A percentile compares a stretch with the other conserved stretches of the same genome.
Conservation (phyloP, 2,329 filamentous ascomycete genomes). For the Diaporthe sp. region DNA sequence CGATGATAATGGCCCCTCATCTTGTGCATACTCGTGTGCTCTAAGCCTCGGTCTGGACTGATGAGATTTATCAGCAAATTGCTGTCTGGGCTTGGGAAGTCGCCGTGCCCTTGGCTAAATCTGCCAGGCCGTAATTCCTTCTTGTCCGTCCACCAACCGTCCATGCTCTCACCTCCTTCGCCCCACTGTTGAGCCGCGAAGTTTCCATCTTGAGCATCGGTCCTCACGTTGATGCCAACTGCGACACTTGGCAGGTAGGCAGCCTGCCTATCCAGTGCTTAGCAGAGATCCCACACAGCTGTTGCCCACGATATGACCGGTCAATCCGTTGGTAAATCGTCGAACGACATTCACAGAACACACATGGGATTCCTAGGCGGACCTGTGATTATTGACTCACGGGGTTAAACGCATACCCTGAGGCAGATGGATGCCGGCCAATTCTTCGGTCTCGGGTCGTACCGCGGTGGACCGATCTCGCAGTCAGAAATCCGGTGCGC, state of each 20-base stretch:
- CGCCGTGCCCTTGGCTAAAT: background rate
- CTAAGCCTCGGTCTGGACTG: background rate
- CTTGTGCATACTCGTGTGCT: background rate
- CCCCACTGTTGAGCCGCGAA: background rate
- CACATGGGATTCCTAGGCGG: background rate
- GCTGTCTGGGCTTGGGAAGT: background rate
- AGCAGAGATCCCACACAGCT: background rate
- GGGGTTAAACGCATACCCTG: background rate
- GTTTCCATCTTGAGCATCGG: background rate
- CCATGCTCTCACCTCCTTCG: background rate
- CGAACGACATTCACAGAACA: background rate
- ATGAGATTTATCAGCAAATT: constrained; percentile 6
- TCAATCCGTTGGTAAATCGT: background rate
- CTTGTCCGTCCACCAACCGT: background rate
- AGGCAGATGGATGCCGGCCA: background rate
- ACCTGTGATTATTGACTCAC: background rate
- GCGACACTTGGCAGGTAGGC: background rate
- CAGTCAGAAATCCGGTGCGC: background rate
- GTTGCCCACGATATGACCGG: background rate
- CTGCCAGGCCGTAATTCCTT: background rate
- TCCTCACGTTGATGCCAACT: background rate
- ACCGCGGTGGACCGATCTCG: background rate
- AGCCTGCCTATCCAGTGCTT: background rate
- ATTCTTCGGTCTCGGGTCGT: background rate
- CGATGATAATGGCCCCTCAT: background rate